Conservation (phyloP, 2,329 filamentous ascomycete species). For the Sclerotinia subarctica region DNA sequence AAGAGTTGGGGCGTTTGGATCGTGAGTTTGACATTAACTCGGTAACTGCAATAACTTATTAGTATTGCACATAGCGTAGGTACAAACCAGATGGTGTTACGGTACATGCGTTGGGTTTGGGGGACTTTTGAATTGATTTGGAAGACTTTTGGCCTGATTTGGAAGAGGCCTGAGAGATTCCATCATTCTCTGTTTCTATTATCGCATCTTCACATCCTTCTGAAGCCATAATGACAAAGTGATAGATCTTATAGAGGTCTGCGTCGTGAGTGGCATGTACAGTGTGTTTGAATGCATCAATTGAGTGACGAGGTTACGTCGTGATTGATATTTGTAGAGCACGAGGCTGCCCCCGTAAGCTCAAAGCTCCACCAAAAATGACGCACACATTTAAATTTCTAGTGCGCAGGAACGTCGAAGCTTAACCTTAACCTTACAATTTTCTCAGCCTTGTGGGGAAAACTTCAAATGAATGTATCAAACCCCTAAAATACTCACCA, state of each 20-base stretch:
- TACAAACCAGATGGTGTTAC: conserved; percentile 8
- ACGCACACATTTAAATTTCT: conserved; percentile 11
- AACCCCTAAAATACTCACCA: neutral
- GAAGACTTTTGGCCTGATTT: conserved; percentile 26
- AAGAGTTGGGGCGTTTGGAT: conserved; percentile 6
- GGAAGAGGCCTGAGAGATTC: conserved; percentile 35
- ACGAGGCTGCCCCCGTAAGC: neutral
- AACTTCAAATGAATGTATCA: neutral
- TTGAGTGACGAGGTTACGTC: neutral
- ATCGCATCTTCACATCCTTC: conserved; percentile 41
- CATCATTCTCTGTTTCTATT: conserved; percentile 44
- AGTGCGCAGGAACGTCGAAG: neutral
- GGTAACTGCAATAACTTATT: conserved; percentile 42
- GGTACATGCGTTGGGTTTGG: conserved; percentile 45
- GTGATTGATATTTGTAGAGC: no score
- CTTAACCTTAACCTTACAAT: neutral
- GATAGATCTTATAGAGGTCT: neutral
- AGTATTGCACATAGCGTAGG: neutral
- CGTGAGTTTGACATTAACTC: conserved; percentile 46
- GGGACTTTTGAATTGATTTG: conserved; percentile 26
- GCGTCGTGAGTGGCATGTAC: no score
- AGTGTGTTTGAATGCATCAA: neutral
- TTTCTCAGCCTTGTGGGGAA: conserved; percentile 16
- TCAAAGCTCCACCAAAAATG: neutral
- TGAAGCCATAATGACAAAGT: neutral